Evolutionary conservation across 1,139 yeast genomes (phyloP).

Genomic region (Yamadazyma mexicana): DNA sequence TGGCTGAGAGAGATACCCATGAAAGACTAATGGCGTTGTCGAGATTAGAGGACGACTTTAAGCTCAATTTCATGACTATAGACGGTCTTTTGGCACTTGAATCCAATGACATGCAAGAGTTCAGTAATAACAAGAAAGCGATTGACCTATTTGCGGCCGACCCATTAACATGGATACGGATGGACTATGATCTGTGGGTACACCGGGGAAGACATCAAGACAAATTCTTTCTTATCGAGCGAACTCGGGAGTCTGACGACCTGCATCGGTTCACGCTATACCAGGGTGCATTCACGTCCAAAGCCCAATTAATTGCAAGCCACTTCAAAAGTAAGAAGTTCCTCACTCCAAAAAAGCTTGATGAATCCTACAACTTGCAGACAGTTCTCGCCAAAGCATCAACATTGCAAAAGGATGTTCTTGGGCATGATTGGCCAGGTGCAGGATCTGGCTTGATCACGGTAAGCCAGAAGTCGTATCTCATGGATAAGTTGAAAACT

Average conservation of each 20-base stretch:
- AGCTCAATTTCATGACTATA: constrained; percentile 25
- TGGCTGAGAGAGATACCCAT: constrained; percentile 17
- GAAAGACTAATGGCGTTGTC: constrained; percentile 17
- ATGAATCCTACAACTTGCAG: constrained; percentile 16
- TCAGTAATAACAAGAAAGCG: constrained; percentile 14
- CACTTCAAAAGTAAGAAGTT: constrained; percentile 14
- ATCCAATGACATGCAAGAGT: constrained; percentile 14
- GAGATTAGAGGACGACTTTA: constrained; percentile 15
- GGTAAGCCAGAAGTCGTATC: constrained; percentile 18
- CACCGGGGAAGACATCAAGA: constrained; percentile 14
- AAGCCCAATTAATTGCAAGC: constrained; percentile 15
- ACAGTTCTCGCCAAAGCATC: constrained; percentile 23
- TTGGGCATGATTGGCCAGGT: not conserved
- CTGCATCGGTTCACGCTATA: constrained; percentile 17
- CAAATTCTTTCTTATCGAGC: constrained; percentile 20
- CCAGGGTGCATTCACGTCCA: constrained; percentile 17
- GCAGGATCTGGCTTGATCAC: constrained; percentile 8
- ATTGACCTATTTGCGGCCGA: constrained; percentile 17
- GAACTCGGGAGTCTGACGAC: constrained; percentile 8
- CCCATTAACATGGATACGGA: constrained; percentile 27
- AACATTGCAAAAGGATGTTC: constrained; percentile 4
- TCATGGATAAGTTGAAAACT: constrained; percentile 16
- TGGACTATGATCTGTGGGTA: constrained; percentile 38
- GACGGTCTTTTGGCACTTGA: constrained; percentile 35
- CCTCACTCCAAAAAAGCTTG: constrained; percentile 9